Evolutionary conservation across 108 stramenopile genomes (phyloP), one percentile per base, ranked within the genome.

Genomic region (Conticribra weissflogii): DNA sequence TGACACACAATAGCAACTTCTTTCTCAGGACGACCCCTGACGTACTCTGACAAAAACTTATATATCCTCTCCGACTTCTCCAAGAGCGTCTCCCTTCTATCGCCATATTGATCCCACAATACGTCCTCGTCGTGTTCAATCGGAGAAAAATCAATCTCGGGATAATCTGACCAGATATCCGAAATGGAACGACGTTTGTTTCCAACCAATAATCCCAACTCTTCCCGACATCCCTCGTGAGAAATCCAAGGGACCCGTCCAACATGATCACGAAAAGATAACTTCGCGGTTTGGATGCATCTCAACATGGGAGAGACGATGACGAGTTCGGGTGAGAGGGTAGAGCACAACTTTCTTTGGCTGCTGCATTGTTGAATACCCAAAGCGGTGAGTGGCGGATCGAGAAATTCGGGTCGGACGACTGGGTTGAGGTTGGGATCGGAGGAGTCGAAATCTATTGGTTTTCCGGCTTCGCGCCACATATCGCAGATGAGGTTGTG

Each of bases 171-270:
- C 55, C 56, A 12, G 29, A 80, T 83, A 44, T 83, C 76, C 22
- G 76, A 66, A 41, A 78, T 52, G 1, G 77, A 54, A 15, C 87
- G 75, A 27, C 87, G 76, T 45, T 84, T 74, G 58, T 88, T 88
- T 34, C 87, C 79, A 1, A 73, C 58, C 57, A 88, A 63, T 12
- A 82, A 48, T 18, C 87, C 87, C 59, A 85, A 30, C 63, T 88
- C 87, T 63, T 88, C 87, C 41, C 87, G 80, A 52, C 84, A 85
- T 19, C 83, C 85, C 57, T 88, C 87, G 56, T 88, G 87, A 27
- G 83, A 76, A 3, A 88, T 58, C 87, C 87, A 85, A 18, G 82
- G 83, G 16, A 85, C 46, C 9, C 49, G 28, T 18, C 36, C 50
- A 2, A 49, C 21, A 49, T 63, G 45, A 60, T 84, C 75, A 22